Percentiles rank a stretch among this genome's conserved stretches.
These are phyloP conservation scores for Quillaja saponaria DNA, from an alignment of 306 rosid genomes.

Conservation along the genomic window DNA sequence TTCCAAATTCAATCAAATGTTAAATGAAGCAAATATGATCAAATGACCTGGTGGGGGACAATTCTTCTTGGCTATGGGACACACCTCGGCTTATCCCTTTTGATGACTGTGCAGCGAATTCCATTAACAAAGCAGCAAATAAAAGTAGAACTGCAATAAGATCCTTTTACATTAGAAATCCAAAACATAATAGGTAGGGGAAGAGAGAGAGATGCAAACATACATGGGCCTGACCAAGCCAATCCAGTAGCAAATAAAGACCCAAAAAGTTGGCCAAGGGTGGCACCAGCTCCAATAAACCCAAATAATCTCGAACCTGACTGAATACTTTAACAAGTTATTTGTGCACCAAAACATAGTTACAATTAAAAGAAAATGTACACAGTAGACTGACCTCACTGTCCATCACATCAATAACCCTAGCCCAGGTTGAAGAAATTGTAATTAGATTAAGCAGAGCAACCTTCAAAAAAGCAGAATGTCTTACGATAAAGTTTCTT, in stretches of 20 bases:
- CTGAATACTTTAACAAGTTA: conserved; percentile 65
- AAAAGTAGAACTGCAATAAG: conserved; percentile 66
- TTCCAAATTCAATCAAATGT: conserved; percentile 11
- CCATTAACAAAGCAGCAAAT: conserved; percentile 90
- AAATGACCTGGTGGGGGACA: conserved; percentile 72
- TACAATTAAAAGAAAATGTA: conserved; percentile 27
- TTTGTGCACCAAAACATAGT: conserved; percentile 13
- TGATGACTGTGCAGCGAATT: conserved; percentile 84
- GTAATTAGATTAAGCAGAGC: conserved; percentile 64
- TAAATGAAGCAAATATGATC: conserved; percentile 2
- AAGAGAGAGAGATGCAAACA: conserved; percentile 30
- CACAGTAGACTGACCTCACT: conserved; percentile 58
- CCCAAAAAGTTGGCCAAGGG: conserved; percentile 97
- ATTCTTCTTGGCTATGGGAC: conserved; percentile 51
- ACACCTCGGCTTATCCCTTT: conserved; percentile 66
- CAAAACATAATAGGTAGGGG: conserved; percentile 6
- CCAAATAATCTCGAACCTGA: conserved; percentile 99
- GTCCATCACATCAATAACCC: conserved; percentile 91
- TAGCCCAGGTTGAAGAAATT: conserved; percentile 95
- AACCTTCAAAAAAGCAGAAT: conserved; percentile 26
- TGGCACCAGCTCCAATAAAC: conserved; percentile 97
- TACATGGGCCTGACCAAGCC: conserved; percentile 96
- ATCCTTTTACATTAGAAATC: conserved; percentile 17
- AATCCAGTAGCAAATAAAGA: conserved; percentile 87
- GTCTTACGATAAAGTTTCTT: conserved; percentile 1